A percentile compares a stretch with the other conserved stretches of the same genome.
Conservation (phyloP, 257 asterid genomes). For the Ilex asprella region DNA sequence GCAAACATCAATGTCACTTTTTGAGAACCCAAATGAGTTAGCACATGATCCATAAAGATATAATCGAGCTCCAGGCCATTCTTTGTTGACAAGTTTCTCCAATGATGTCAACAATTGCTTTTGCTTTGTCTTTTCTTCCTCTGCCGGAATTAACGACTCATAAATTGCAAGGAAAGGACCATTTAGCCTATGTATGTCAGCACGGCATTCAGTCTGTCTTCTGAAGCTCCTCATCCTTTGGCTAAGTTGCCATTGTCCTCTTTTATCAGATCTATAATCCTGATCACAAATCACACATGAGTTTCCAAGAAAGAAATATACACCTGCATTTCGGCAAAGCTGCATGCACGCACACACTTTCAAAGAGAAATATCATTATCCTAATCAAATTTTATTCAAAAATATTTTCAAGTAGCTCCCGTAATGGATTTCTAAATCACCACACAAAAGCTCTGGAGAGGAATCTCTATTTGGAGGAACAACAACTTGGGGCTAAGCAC, state of each 20-base stretch:
- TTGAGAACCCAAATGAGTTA: conserved; percentile 89
- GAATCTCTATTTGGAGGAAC: too few relatives aligned
- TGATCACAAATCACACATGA: conserved; percentile 24
- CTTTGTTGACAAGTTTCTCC: conserved; percentile 60
- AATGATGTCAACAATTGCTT: conserved; percentile 51
- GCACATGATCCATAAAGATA: conserved; percentile 92
- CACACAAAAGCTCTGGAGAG: too few relatives aligned
- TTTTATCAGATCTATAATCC: conserved; percentile 80
- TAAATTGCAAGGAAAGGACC: conserved; percentile 53
- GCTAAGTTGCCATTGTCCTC: conserved; percentile 70
- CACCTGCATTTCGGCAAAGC: background rate
- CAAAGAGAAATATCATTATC: background rate
- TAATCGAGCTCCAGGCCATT: conserved; percentile 82
- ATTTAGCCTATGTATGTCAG: conserved; percentile 44
- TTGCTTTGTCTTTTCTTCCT: conserved; percentile 86
- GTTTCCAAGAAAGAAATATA: background rate
- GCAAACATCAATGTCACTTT: conserved; percentile 91
- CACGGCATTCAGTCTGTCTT: conserved; percentile 45
- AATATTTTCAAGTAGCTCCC: too few relatives aligned
- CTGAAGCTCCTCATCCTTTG: conserved; percentile 66
- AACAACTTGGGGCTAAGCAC: too few relatives aligned
- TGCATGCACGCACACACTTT: background rate
- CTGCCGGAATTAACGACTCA: conserved; percentile 76
- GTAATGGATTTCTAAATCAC: too few relatives aligned
- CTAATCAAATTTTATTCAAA: background rate